Evolutionary conservation across 2,329 filamentous ascomycete genomes (phyloP), one percentile per base, ranked within the genome.

Genomic region (Fusarium equiseti): DNA sequence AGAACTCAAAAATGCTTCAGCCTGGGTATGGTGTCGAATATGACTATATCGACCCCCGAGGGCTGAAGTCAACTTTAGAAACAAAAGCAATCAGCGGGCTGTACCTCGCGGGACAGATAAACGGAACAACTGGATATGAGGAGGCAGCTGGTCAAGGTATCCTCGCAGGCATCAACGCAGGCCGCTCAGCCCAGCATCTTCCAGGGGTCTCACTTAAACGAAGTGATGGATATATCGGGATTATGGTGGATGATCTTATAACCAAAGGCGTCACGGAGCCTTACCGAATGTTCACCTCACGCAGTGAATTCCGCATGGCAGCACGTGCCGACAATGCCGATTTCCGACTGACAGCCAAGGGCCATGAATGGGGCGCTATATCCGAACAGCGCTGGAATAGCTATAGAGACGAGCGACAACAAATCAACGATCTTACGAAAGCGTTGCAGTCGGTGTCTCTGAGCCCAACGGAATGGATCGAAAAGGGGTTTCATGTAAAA

Each of bases 1-100:
- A 98, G 77, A 89, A 95, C 63, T 94, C 94, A 7, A 90, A 86
- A 27, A 98, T 99, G 95, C 87, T 97, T 9, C 95, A 98, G 76
- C 92, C 95, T 3, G 96, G 95, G 11, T 99, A 99, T 76, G 96
- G 96, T 10, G 96, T 99, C 3, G 96, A 99, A 79, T 99, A 99
- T 80, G 96, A 98, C 82, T 99, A 99, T 79, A 93, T 99, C 20
- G 96, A 99, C 77, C 96, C 96, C 20, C 91, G 96, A 55, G 92
- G 92, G 73, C 86, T 99, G 6, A 91, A 91, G 70, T 89, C 92
- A n/a, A 96, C 95, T 0, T 88, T 99, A 10, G 96, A 99, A 80
- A 98, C 96, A 2, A 99, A 98, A 81, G 87, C 91, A 24, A 97
- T 99, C 68, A 85, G 85, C 10, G 96, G 96, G 2, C 88, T 99